Evolutionary conservation across 495 filamentous ascomycete genomes (phyloP).

Genomic region (Aspergillus asperescens): DNA sequence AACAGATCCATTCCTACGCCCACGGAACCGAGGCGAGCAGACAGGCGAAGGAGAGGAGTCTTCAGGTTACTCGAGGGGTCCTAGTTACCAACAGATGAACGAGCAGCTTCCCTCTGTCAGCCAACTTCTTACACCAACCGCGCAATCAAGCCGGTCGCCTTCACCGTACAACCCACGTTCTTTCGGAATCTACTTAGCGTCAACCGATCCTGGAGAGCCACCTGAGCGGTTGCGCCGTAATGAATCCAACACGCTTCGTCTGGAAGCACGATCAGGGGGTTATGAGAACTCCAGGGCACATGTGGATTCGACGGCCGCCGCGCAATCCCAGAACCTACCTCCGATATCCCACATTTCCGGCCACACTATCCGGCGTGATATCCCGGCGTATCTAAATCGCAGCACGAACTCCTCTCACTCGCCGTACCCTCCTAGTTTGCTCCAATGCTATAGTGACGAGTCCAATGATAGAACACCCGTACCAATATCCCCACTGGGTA

Average conservation of each 20-base stretch:
- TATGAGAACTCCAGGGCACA: slow-evolving; percentile 22
- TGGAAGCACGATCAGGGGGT: slow-evolving; percentile 11
- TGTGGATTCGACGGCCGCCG: slow-evolving; percentile 22
- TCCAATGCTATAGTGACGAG: slow-evolving; percentile 11
- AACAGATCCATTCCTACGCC: slow-evolving; percentile 36
- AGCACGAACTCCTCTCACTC: neutral
- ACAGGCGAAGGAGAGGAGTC: slow-evolving; percentile 21
- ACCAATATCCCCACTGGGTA: slow-evolving; percentile 22
- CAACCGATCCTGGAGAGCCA: slow-evolving; percentile 18
- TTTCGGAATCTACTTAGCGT: slow-evolving; percentile 22
- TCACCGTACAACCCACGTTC: slow-evolving; percentile 24
- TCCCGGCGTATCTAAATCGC: slow-evolving; percentile 5
- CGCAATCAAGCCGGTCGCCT: slow-evolving; percentile 29
- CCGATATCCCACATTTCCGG: slow-evolving; percentile 33
- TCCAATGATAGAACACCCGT: slow-evolving; percentile 17
- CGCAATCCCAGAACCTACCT: slow-evolving; percentile 26
- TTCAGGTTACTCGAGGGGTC: slow-evolving; percentile 15
- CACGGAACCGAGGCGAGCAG: slow-evolving; percentile 29
- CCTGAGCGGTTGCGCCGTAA: slow-evolving; percentile 22
- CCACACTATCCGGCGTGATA: slow-evolving; percentile 20
- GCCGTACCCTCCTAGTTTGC: slow-evolving; percentile 14
- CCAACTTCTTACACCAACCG: slow-evolving; percentile 39
- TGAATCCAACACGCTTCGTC: slow-evolving; percentile 17
- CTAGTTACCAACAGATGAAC: slow-evolving; percentile 19
- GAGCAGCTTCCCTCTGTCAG: slow-evolving; percentile 47